Evolutionary conservation across 2,329 filamentous ascomycete genomes (phyloP).

Genomic region (Berkeleyomyces rouxiae): DNA sequence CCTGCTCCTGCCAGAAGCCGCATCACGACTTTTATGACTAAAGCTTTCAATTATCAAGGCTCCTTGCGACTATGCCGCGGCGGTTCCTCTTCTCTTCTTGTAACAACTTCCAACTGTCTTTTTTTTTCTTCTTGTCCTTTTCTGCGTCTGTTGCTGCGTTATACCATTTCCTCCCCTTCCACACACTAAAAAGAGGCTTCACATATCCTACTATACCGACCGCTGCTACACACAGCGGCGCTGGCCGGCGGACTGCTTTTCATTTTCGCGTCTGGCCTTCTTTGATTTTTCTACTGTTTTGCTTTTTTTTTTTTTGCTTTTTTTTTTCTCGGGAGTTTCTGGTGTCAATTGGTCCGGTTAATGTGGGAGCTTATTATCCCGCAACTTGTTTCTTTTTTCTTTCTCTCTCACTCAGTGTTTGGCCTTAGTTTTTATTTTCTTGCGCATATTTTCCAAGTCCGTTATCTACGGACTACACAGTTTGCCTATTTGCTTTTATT

Average conservation of each 20-base stretch:
- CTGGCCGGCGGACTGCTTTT: background rate
- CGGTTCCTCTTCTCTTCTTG: constrained; percentile 13
- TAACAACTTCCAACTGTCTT: constrained; percentile 14
- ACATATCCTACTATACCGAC: background rate
- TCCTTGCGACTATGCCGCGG: too few relatives aligned
- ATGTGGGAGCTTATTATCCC: background rate
- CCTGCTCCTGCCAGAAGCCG: background rate
- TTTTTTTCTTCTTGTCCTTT: background rate
- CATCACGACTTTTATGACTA: constrained; percentile 13
- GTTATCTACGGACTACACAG: background rate
- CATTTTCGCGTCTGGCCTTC: background rate
- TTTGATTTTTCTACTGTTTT: background rate
- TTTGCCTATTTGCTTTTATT: background rate
- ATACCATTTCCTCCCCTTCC: background rate
- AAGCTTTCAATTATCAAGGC: constrained; percentile 16
- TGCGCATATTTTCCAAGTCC: background rate
- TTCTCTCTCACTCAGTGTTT: background rate
- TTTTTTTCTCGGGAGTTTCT: background rate
- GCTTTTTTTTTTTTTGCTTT: background rate
- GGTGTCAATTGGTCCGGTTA: constrained; percentile 1
- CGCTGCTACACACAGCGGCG: background rate
- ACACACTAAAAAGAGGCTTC: background rate
- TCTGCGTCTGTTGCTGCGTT: background rate
- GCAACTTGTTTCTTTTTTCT: background rate
- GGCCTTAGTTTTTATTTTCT: background rate